These are phyloP conservation scores for Nannizzia gypsea DNA, from an alignment of 2,329 filamentous ascomycete species.

Conservation along the genomic window DNA sequence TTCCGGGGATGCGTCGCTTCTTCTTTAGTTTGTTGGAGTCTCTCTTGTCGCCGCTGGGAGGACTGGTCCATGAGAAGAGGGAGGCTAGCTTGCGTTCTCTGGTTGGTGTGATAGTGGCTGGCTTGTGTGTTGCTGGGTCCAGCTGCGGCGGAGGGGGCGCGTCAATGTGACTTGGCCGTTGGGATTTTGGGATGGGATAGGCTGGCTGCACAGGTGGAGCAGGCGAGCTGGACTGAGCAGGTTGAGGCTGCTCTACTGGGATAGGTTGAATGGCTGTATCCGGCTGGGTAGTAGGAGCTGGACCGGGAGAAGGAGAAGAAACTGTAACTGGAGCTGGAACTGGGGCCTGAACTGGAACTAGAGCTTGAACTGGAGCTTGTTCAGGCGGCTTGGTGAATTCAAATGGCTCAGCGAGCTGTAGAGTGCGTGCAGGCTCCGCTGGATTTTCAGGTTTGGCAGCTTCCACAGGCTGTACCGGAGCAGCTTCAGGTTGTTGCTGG, in stretches of 20 bases:
- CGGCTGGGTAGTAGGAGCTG: background rate
- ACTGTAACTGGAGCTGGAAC: background rate
- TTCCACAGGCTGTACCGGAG: background rate
- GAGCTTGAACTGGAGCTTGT: background rate
- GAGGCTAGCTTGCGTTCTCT: constrained; percentile 57
- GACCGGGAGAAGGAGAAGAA: too few relatives aligned
- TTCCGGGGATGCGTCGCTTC: constrained; percentile 61
- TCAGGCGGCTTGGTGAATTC: background rate
- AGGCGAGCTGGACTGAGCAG: background rate
- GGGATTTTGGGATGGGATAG: background rate
- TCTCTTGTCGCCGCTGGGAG: constrained; percentile 47
- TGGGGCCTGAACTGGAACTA: background rate
- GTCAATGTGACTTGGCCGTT: background rate
- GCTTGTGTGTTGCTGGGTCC: constrained; percentile 5
- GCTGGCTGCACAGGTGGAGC: background rate
- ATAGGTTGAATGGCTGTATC: background rate
- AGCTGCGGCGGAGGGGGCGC: background rate
- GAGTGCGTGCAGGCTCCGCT: background rate
- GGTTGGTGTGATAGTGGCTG: constrained; percentile 42
- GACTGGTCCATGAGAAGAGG: constrained; percentile 57
- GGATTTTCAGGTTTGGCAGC: background rate
- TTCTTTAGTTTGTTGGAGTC: constrained; percentile 83
- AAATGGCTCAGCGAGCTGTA: background rate
- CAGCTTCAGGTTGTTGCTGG: too few relatives aligned
- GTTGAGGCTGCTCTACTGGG: background rate